These are phyloP conservation scores for Coprinopsis sp. DNA, from an alignment of 768 basidiomycete species.

Conservation along the genomic window DNA sequence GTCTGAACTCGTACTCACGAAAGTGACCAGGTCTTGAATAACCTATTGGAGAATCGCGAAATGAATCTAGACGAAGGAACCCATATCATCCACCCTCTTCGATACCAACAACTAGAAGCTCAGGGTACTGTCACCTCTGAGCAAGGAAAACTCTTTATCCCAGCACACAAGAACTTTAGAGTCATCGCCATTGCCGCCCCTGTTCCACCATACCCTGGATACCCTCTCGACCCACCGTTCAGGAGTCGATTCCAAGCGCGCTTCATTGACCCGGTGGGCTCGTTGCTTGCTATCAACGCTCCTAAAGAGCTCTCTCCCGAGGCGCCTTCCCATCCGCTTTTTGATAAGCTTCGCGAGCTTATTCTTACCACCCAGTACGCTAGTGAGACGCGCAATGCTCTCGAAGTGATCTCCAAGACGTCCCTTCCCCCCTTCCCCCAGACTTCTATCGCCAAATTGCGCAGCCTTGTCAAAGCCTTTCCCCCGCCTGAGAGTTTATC, in stretches of 20 bases:
- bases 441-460: constrained; percentile 52
- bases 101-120: constrained; percentile 46
- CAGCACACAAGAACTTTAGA: constrained; percentile 63
- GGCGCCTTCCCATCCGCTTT: constrained; percentile 23
- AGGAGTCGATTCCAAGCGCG: constrained; percentile 66
- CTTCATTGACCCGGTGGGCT: constrained; percentile 57
- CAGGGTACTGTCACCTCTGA: constrained; percentile 23
- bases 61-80: constrained; percentile 72
- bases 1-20: constrained; percentile 9
- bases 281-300: constrained; percentile 42
- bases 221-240: constrained; percentile 64
- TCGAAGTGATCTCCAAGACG: constrained; percentile 50
- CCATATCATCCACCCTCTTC: constrained; percentile 62
- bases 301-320: constrained; percentile 6
- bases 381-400: constrained; percentile 49
- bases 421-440: constrained; percentile 61
- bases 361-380: constrained; percentile 62
- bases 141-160: constrained; percentile 46
- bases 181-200: constrained; percentile 68
- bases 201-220: constrained; percentile 63
- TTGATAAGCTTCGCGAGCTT: constrained; percentile 46
- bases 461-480: constrained; percentile 40
- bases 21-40: constrained; percentile 47
- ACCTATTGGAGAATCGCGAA: constrained; percentile 67
- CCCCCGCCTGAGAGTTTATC: constrained; percentile 40